A percentile compares a stretch with the other conserved stretches of the same genome.
These are phyloP conservation scores for Chytridium lagenaria DNA, from an alignment of 371 early-diverging fungal species.

Conservation along the genomic window DNA sequence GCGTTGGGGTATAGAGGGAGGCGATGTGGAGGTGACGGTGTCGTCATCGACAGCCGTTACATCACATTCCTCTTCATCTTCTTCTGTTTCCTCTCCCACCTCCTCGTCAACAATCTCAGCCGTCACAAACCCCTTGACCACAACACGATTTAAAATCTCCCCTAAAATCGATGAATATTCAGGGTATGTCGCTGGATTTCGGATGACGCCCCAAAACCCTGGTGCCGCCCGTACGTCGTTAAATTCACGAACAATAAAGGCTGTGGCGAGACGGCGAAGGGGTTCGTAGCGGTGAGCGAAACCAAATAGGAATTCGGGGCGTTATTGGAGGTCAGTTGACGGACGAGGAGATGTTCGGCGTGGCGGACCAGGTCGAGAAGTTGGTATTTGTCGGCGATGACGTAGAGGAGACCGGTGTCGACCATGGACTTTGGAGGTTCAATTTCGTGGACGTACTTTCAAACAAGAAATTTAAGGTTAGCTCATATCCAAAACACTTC, in stretches of 20 bases:
- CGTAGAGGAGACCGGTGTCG: conserved; percentile 19
- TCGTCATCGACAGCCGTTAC: neutral
- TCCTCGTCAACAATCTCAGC: conserved; percentile 11
- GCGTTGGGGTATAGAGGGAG: too few relatives aligned
- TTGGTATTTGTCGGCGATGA: conserved; percentile 39
- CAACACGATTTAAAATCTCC: conserved; percentile 11
- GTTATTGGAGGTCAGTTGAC: neutral
- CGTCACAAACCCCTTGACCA: conserved; percentile 14
- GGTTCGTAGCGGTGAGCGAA: conserved; percentile 26
- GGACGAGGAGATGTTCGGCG: neutral
- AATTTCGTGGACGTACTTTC: conserved; percentile 28
- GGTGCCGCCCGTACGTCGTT: conserved; percentile 5
- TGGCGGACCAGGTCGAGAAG: conserved; percentile 12
- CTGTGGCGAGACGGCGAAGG: conserved; percentile 12
- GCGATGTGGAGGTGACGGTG: neutral
- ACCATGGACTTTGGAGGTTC: conserved; percentile 9
- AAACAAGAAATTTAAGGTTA: neutral
- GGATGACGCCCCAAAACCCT: conserved; percentile 16
- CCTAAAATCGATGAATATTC: conserved; percentile 8
- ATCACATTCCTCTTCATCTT: conserved; percentile 18
- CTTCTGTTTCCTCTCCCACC: conserved; percentile 20
- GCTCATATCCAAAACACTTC: too few relatives aligned
- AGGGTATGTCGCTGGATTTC: neutral
- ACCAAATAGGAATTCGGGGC: conserved; percentile 23
- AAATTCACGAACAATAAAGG: conserved; percentile 10